Conservation (phyloP, 208 protist genomes). For the Leishmania turanica region DNA sequence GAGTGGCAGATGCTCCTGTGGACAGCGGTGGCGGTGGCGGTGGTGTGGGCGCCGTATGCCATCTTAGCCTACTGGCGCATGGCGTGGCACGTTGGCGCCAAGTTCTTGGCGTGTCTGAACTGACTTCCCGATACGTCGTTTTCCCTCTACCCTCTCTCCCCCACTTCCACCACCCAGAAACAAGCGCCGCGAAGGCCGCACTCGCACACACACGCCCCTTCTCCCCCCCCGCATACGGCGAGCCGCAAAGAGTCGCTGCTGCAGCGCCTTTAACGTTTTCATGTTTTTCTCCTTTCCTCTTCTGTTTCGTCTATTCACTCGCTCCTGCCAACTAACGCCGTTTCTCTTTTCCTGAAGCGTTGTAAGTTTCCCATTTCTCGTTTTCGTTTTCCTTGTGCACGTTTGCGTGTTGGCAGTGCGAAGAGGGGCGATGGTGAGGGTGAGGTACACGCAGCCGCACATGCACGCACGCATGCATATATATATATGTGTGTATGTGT, state of each 20-base stretch:
- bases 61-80: conserved; percentile 17
- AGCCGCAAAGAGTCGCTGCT: neutral
- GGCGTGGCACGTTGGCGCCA: neutral
- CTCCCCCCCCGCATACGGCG: neutral
- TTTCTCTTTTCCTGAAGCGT: neutral
- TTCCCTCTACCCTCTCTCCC: neutral
- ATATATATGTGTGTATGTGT: neutral
- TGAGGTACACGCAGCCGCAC: neutral
- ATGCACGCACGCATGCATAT: neutral
- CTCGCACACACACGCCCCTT: neutral
- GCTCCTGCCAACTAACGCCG: neutral
- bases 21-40: conserved; percentile 20
- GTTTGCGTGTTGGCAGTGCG: neutral
- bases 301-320: neutral
- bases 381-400: neutral
- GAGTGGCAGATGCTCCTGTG: conserved; percentile 36
- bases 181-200: neutral
- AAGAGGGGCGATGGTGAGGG: neutral
- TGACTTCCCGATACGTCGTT: neutral
- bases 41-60: conserved; percentile 21
- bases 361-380: neutral
- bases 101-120: neutral
- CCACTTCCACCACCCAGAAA: no score
- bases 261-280: neutral
- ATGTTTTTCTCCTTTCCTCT: neutral